phyloP scores from a whole-genome alignment of 495 filamentous ascomycete genomes.

The Penicillium simplicissimum region DNA sequence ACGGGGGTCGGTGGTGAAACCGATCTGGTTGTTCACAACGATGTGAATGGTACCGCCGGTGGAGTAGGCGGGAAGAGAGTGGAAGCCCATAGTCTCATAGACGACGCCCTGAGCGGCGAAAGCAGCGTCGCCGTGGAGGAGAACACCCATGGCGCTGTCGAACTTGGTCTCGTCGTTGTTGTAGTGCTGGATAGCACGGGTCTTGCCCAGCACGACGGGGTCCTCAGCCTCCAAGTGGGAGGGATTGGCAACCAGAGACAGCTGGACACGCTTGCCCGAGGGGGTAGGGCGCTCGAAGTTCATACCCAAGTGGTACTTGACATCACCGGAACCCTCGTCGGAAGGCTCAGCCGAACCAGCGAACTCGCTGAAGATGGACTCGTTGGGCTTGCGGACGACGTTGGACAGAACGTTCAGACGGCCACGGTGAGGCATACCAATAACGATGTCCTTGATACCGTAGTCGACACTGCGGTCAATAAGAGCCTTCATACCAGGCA shows the following conservation, averaged over 20 bases:
- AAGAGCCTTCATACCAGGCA: conserved; percentile 98
- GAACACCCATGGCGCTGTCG: conserved; percentile 87
- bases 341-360: conserved; percentile 82
- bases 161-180: conserved; percentile 92
- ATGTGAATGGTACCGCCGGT: conserved; percentile 97
- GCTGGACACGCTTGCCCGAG: conserved; percentile 96
- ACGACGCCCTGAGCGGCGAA: conserved; percentile 96
- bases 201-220: conserved; percentile 95
- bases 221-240: conserved; percentile 99
- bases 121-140: conserved; percentile 95
- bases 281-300: conserved; percentile 99
- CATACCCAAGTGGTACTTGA: conserved; percentile 99
- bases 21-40: conserved; percentile 99
- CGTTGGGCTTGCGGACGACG: conserved; percentile 97
- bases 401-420: conserved; percentile 98
- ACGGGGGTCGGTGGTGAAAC: conserved; percentile 98
- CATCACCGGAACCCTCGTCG: conserved; percentile 96
- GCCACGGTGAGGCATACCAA: conserved; percentile 98
- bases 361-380: conserved; percentile 99
- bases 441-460: conserved; percentile 97
- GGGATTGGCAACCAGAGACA: conserved; percentile 96
- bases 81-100: conserved; percentile 98
- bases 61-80: conserved; percentile 90
- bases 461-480: conserved; percentile 98
- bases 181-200: conserved; percentile 97